Base-by-base conservation (phyloP, 495 filamentous ascomycete genomes). In the Annulohypoxylon moriforme region DNA sequence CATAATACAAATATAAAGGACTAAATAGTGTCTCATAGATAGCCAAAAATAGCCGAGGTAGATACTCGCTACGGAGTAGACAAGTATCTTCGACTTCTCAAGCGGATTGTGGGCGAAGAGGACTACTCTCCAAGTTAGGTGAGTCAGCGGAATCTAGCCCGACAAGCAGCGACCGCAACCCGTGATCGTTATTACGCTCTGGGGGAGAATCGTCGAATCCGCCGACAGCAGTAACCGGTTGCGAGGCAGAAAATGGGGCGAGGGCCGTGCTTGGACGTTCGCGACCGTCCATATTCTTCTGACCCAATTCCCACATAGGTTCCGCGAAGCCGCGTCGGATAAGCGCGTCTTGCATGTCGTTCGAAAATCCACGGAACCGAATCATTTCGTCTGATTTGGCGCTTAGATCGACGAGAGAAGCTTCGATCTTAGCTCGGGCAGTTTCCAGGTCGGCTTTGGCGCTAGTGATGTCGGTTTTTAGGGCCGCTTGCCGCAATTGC, bases 371-470 rank as follows among this genome's bases (percentile, higher is more conserved):
- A 13, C 50, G 50, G 27, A 29, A 55, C n/a, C 50, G 3, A 8
- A 55, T 55, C 27, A 55, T 29, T 24, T 55, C 50, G 27, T 55
- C 50, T 10, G 50, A 55, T n/a, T 55, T 55, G 27, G n/a, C n/a
- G 14, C 29, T 34, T 8, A 55, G 50, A 4, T 55, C 50, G 29
- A 25, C n/a, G 16, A 29, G 27, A 27, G 14, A 33, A 25, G 50
- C 29, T 16, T 34, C 50, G n/a, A 55, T n/a, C 29, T 34, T 18
- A 13, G 50, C 50, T 18, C 50, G 50, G 2, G 29, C 29, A 29
- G 27, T 29, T 34, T 55, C 50, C n/a, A 55, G 16, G n/a, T 55
- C 27, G 8, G 50, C n/a, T 16, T 55, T 34, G 27, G 27, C 16
- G 16, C 29, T 11, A 8, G 27, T 8, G 16, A 55, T 24, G 29